phyloP scores from a whole-genome alignment of 2,329 filamentous ascomycete species.

The Penicillium sp. region DNA sequence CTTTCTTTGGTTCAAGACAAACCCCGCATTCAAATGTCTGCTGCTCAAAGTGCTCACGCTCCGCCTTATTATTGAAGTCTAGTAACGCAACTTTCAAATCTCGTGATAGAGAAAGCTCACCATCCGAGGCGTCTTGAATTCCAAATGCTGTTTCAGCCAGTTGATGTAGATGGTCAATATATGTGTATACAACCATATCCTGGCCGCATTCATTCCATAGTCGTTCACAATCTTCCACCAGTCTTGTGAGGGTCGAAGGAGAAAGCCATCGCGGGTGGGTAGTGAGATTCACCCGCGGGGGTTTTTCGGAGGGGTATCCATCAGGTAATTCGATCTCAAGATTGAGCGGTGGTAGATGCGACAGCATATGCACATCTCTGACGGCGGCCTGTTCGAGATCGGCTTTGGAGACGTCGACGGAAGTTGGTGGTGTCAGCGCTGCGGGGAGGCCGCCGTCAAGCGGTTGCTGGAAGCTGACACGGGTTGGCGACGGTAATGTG shows the following conservation, averaged over 20 bases:
- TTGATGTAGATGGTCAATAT: slow-evolving; percentile 62
- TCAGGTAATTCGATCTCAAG: slow-evolving; percentile 55
- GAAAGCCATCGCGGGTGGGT: slow-evolving; percentile 57
- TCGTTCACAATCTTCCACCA: slow-evolving; percentile 49
- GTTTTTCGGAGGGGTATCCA: slow-evolving; percentile 55
- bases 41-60: slow-evolving; percentile 73
- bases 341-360: slow-evolving; percentile 57
- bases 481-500: slow-evolving; percentile 54
- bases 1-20: slow-evolving; percentile 91
- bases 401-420: slow-evolving; percentile 35
- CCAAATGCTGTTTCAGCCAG: slow-evolving; percentile 57
- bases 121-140: slow-evolving; percentile 40
- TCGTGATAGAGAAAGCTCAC: slow-evolving; percentile 49
- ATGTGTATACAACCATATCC: slow-evolving; percentile 58
- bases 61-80: slow-evolving; percentile 74
- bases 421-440: slow-evolving; percentile 44
- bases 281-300: slow-evolving; percentile 52
- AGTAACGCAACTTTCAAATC: slow-evolving; percentile 68
- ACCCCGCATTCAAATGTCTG: slow-evolving; percentile 86
- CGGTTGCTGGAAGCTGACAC: slow-evolving; percentile 43
- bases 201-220: slow-evolving; percentile 63
- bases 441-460: slow-evolving; percentile 35
- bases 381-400: slow-evolving; percentile 19
- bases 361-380: slow-evolving; percentile 48
- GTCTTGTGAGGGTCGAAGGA: slow-evolving; percentile 40